phyloP scores from a whole-genome alignment of 2,329 filamentous ascomycete species.

The Pseudopithomyces chartarum region DNA sequence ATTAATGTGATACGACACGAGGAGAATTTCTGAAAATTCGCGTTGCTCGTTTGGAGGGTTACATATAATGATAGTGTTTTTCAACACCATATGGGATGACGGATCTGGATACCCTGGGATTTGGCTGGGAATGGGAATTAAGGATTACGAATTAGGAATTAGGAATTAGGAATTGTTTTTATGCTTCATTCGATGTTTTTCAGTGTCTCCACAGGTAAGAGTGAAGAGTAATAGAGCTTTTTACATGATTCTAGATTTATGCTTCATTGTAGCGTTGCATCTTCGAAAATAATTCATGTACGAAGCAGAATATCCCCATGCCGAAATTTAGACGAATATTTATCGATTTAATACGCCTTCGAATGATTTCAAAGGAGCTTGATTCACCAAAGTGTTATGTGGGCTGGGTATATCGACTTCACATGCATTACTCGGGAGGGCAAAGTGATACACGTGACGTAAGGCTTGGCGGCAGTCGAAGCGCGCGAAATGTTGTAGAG shows the following conservation, averaged over 20 bases:
- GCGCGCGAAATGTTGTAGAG: constrained; percentile 4
- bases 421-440: too few relatives aligned
- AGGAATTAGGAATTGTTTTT: background rate
- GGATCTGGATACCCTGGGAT: constrained; percentile 11
- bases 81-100: background rate
- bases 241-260: too few relatives aligned
- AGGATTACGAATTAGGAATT: background rate
- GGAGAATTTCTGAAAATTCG: background rate
- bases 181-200: too few relatives aligned
- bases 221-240: too few relatives aligned
- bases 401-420: too few relatives aligned
- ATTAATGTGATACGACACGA: constrained; percentile 45
- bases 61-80: background rate
- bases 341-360: too few relatives aligned
- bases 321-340: too few relatives aligned
- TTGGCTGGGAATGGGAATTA: background rate
- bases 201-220: too few relatives aligned
- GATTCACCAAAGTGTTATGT: background rate
- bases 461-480: constrained; percentile 5
- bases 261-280: too few relatives aligned
- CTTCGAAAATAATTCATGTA: too few relatives aligned
- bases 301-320: too few relatives aligned
- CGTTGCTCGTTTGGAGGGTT: background rate
- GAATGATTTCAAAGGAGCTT: background rate
- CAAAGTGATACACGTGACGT: constrained; percentile 9